These are phyloP conservation scores for Tephrocybe sp. DNA, from an alignment of 768 basidiomycete genomes.

Conservation along the genomic window DNA sequence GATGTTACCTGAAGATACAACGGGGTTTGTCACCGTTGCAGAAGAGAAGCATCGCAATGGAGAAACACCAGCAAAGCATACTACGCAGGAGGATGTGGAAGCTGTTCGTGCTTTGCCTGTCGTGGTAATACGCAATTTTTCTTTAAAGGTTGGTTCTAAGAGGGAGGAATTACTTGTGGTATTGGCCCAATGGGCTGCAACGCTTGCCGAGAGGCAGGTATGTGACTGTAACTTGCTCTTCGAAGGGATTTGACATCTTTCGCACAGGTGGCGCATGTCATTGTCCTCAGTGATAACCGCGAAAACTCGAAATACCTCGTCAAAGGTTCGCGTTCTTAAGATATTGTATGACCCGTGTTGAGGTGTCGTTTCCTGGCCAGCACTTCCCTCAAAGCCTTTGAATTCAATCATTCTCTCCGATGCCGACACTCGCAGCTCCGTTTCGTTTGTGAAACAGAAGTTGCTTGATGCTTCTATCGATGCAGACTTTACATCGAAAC, in stretches of 20 bases:
- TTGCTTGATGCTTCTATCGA: conserved; percentile 56
- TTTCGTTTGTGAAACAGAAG: conserved; percentile 81
- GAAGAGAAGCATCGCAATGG: conserved; percentile 18
- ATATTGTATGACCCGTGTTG: neutral
- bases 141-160: conserved; percentile 48
- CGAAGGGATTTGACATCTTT: neutral
- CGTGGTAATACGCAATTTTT: conserved; percentile 82
- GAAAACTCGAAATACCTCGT: conserved; percentile 84
- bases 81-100: conserved; percentile 43
- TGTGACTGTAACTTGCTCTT: neutral
- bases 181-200: conserved; percentile 82
- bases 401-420: conserved; percentile 78
- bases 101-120: conserved; percentile 71
- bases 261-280: conserved; percentile 80
- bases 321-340: conserved; percentile 50
- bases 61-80: conserved; percentile 23
- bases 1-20: conserved; percentile 30
- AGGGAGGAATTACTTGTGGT: conserved; percentile 73
- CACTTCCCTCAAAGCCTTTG: conserved; percentile 81
- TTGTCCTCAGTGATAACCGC: conserved; percentile 87
- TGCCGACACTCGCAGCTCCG: conserved; percentile 75
- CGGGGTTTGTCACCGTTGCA: conserved; percentile 2
- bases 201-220: conserved; percentile 78
- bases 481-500: conserved; percentile 50
- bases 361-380: conserved; percentile 33